Conservation (phyloP, 768 basidiomycete genomes). For the Austroboletus festivus region DNA sequence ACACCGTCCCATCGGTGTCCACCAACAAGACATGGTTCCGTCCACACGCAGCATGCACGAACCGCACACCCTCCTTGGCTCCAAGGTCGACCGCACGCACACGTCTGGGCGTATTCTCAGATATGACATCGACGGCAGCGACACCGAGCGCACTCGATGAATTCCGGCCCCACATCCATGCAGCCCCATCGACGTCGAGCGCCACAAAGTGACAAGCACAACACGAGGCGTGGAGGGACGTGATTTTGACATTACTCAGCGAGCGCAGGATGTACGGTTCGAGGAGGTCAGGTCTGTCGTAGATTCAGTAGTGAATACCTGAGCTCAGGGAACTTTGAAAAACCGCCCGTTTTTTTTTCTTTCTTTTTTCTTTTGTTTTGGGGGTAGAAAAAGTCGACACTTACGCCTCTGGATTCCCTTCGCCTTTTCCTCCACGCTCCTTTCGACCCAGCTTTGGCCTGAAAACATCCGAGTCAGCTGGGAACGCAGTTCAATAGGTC, state of each 20-base stretch:
- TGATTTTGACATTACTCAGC: constrained; percentile 71
- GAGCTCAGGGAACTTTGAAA: no score
- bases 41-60: constrained; percentile 83
- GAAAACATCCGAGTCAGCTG: constrained; percentile 15
- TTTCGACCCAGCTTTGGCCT: constrained; percentile 80
- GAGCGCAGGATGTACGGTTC: constrained; percentile 90
- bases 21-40: constrained; percentile 81
- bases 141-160: constrained; percentile 66
- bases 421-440: constrained; percentile 51
- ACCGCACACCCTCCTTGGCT: constrained; percentile 51
- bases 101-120: constrained; percentile 70
- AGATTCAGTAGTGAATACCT: neutral
- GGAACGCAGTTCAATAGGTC: neutral
- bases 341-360: neutral
- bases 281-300: constrained; percentile 73
- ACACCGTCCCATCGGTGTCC: constrained; percentile 75
- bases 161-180: constrained; percentile 90
- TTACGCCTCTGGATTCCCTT: constrained; percentile 40
- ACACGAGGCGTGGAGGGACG: constrained; percentile 74
- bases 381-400: constrained; percentile 5
- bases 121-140: constrained; percentile 51
- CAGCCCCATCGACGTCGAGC: constrained; percentile 71
- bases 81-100: constrained; percentile 61
- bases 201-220: constrained; percentile 73
- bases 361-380: neutral